phyloP scores from a whole-genome alignment of 345 rosid genomes.

The Physaria fendleri region DNA sequence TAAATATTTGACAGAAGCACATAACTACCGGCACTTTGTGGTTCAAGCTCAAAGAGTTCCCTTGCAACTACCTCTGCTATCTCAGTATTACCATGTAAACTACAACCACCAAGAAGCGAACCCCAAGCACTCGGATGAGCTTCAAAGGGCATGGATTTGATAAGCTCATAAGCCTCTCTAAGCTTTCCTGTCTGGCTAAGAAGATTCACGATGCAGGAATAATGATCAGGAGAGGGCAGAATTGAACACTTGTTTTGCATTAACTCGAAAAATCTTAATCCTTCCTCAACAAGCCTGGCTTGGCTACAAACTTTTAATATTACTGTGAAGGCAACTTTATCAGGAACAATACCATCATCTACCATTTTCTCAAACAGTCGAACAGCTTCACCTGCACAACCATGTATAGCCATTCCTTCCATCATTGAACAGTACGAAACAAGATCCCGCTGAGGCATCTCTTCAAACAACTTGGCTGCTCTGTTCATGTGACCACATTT shows the following conservation, averaged over 20 bases:
- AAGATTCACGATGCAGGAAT: constrained; percentile 63
- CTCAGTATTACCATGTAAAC: constrained; percentile 42
- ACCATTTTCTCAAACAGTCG: constrained; percentile 51
- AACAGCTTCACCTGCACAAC: constrained; percentile 43
- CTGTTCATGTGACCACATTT: constrained; percentile 69
- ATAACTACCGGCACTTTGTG: constrained; percentile 49
- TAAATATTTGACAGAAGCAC: constrained; percentile 67
- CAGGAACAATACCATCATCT: constrained; percentile 54
- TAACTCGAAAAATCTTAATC: constrained; percentile 41
- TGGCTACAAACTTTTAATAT: constrained; percentile 55
- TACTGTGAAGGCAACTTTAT: constrained; percentile 63
- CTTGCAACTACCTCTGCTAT: constrained; percentile 49
- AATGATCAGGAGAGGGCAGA: constrained; percentile 54
- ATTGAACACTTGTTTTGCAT: constrained; percentile 44
- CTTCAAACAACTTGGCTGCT: constrained; percentile 47
- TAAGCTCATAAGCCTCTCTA: constrained; percentile 45
- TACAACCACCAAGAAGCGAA: constrained; percentile 62
- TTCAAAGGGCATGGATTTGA: constrained; percentile 48
- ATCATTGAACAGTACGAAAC: constrained; percentile 61
- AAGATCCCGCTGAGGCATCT: constrained; percentile 42
- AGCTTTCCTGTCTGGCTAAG: constrained; percentile 56
- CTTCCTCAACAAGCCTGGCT: constrained; percentile 54
- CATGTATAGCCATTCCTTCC: constrained; percentile 59
- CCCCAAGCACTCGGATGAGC: constrained; percentile 64
- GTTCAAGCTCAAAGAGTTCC: constrained; percentile 52